A percentile compares a stretch with the other conserved stretches of the same genome.
Conservation (phyloP, 2,329 filamentous ascomycete species). For the Nannizzia gypsea region DNA sequence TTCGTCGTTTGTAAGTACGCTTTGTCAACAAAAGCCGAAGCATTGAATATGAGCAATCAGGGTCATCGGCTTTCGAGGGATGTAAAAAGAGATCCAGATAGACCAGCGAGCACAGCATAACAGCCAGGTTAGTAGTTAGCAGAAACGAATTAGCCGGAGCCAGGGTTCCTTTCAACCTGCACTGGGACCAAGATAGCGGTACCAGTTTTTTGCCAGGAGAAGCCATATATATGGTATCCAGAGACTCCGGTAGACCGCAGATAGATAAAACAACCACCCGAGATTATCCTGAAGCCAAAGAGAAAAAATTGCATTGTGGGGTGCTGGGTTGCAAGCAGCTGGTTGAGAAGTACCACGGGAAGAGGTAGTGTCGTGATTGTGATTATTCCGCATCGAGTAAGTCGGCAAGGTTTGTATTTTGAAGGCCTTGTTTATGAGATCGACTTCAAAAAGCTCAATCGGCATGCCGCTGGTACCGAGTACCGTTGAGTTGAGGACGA, state of each 20-base stretch:
- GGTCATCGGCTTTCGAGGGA: slow-evolving; percentile 12
- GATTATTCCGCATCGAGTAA: neutral
- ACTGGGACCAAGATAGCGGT: neutral
- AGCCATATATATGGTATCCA: neutral
- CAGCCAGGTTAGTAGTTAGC: slow-evolving; percentile 29
- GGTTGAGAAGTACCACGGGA: no score
- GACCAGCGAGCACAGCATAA: slow-evolving; percentile 52
- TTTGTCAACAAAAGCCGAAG: slow-evolving; percentile 10
- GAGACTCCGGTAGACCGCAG: neutral
- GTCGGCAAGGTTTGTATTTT: neutral
- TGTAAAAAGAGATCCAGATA: slow-evolving; percentile 23
- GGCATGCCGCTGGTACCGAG: neutral
- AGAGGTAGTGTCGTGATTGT: no score
- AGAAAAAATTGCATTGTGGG: no score
- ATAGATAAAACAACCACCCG: no score
- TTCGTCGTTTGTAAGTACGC: slow-evolving; percentile 15
- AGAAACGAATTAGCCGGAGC: neutral
- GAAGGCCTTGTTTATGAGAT: neutral
- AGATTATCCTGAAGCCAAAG: no score
- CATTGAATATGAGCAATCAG: slow-evolving; percentile 18
- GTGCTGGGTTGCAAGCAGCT: no score
- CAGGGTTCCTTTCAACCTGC: neutral
- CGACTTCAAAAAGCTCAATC: neutral
- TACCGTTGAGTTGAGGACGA: neutral
- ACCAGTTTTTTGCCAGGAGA: neutral